Percentiles rank a stretch among this genome's conserved stretches.
Evolutionary conservation across 495 filamentous ascomycete genomes (phyloP).

Genomic region (Chaetomium tenue): DNA sequence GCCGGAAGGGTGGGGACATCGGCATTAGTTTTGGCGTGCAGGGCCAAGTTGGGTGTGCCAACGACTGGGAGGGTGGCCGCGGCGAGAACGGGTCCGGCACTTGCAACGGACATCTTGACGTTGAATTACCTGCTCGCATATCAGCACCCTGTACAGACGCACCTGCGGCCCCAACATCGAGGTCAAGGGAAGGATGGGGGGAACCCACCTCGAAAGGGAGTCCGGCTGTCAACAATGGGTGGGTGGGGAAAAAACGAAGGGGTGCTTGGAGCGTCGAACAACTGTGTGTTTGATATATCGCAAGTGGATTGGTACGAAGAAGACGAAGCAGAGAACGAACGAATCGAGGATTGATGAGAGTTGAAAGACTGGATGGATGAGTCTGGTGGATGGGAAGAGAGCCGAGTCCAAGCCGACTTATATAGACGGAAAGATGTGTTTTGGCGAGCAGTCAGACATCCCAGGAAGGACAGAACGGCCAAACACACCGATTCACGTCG

Average conservation of each 20-base stretch:
- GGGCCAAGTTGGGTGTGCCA: conserved; percentile 17
- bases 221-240: background rate
- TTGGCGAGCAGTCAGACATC: background rate
- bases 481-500: background rate
- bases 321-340: background rate
- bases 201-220: conserved; percentile 5
- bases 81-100: conserved; percentile 30
- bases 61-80: conserved; percentile 27
- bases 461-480: background rate
- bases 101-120: conserved; percentile 29
- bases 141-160: conserved; percentile 8
- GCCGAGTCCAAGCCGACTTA: background rate
- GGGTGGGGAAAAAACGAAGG: background rate
- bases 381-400: background rate
- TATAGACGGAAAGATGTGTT: background rate
- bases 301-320: background rate
- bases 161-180: background rate
- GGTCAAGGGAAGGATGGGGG: background rate
- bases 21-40: conserved; percentile 26
- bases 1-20: conserved; percentile 42
- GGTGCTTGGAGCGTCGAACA: background rate
- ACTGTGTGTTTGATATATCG: background rate
- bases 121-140: background rate
- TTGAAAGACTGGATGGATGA: background rate
- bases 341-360: background rate